phyloP scores from a whole-genome alignment of 176 grass and related monocot genomes.

The bread wheat (Triticum aestivum) region IWGSC_CS_RefSeq_v2.1 NC_057794.1:320145213-320145712 shows the following conservation, averaged over 20 bases:
- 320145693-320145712: neutral
- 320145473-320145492: neutral
- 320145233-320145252: conserved; percentile 11
- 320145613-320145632: neutral
- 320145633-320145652: neutral
- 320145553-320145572: neutral
- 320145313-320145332: neutral
- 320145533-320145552: conserved; percentile 8
- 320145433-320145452: conserved; percentile 1
- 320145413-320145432: neutral
- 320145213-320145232: neutral
- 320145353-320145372: neutral
- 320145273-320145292: neutral
- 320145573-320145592: neutral
- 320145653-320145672: neutral
- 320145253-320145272: neutral
- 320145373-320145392: neutral
- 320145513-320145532: neutral
- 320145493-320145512: neutral
- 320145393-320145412: conserved; percentile 1
- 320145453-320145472: neutral
- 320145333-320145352: neutral
- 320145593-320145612: neutral
- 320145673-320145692: neutral
- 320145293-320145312: conserved; percentile 3